Conservation (phyloP, 805 yeast species). For the Wickerhamiella bombiphila region DNA sequence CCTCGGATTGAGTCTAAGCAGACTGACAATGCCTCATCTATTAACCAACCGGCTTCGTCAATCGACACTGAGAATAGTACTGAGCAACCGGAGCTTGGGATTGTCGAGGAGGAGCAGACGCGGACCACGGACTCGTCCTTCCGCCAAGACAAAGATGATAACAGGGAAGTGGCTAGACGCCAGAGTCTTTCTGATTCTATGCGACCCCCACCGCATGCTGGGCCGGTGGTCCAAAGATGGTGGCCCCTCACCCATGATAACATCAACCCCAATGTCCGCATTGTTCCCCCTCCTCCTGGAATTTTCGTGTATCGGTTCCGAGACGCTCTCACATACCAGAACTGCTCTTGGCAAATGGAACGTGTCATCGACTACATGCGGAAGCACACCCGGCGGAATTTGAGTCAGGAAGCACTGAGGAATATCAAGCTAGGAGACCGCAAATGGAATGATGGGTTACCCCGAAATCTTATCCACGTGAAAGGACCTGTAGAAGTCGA, state of each 20-base stretch:
- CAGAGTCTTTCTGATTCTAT: conserved; percentile 2
- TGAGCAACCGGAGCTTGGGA: not conserved
- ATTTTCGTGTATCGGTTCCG: conserved; percentile 71
- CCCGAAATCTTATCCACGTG: conserved; percentile 20
- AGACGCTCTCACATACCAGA: conserved; percentile 72
- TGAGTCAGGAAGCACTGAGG: conserved; percentile 28
- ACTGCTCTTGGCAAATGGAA: conserved; percentile 62
- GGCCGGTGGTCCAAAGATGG: conserved; percentile 17
- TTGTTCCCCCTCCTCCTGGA: conserved; percentile 79
- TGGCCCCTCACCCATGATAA: conserved; percentile 28
- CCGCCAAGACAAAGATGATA: not conserved
- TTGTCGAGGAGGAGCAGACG: not conserved
- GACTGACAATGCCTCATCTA: not conserved
- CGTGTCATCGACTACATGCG: conserved; percentile 52
- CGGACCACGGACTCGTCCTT: not conserved
- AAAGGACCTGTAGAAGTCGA: conserved; percentile 26
- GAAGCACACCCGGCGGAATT: conserved; percentile 36
- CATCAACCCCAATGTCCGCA: conserved; percentile 41
- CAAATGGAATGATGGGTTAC: conserved; percentile 90
- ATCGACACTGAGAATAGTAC: too few species aligned
- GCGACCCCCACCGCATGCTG: too few species aligned
- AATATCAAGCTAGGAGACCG: conserved; percentile 37
- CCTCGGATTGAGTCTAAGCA: conserved; percentile 25
- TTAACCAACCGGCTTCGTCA: not conserved
- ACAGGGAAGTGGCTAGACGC: not conserved